Evolutionary conservation across 2,329 filamentous ascomycete genomes (phyloP), one percentile per base, ranked within the genome.

Genomic region (Exophiala spinifera): DNA sequence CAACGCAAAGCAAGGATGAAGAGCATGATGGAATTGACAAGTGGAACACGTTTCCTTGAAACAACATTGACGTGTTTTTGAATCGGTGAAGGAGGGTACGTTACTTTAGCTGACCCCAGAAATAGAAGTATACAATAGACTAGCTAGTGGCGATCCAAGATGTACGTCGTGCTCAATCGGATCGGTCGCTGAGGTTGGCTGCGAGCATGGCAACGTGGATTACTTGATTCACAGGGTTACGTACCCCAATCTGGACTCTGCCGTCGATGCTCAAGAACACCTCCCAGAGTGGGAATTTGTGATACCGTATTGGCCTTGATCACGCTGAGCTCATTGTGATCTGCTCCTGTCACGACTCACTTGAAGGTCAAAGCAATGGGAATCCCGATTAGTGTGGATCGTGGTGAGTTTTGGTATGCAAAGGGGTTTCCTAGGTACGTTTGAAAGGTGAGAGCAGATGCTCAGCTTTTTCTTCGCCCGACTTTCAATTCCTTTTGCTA

Each of bases 321-420:
- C 28, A 80, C 80, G n/a, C 3, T 50, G 8, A 47, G 43, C 5
- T 21, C 4, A 7, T 3, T 14, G 13, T 46, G 15, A 4, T 17
- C 21, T 23, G 23, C 43, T 5, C 14, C 13, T 23, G 20, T 46
- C 21, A 3, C 19, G n/a, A n/a, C n/a, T n/a, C n/a, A n/a, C n/a
- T 31, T 46, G 23, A 19, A 28, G 14, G 28, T 31, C 19, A 46
- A 20, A n/a, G 3, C 5, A 25, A 25, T 25, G 23, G 23, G 7
- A 25, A 25, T 25, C 23, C 7, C 7, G 23, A 25, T 25, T 19
- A 46, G 21, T 85, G 21, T 85, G 82, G 80, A 70, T 76, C 1
- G 77, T 88, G 34, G 83, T 83, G 0, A 83, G 81, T 0, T 87
- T 88, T 65, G 85, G 85, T 0, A 87, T 87, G 65, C n/a, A n/a